These are phyloP conservation scores for Sambucus nigra DNA, from an alignment of 129 eudicot species.

Conservation along the genomic window DNA sequence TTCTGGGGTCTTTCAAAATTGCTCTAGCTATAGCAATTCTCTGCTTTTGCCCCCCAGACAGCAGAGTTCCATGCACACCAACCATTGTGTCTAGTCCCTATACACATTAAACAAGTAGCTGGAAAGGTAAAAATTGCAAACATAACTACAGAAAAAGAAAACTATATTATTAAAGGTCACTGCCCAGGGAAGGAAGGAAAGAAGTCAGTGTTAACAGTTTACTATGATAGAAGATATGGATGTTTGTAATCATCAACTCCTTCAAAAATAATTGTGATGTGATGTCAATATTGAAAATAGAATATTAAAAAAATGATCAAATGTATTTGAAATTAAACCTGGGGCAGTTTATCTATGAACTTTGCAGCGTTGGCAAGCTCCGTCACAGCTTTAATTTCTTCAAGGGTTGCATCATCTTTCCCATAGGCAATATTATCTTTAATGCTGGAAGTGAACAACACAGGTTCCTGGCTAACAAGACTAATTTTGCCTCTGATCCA, in stretches of 20 bases:
- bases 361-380: constrained; percentile 28
- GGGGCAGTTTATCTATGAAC: constrained; percentile 27
- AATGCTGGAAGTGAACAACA: constrained; percentile 20
- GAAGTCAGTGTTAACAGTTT: no score
- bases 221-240: no score
- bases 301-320: no score
- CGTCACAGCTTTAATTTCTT: constrained; percentile 22
- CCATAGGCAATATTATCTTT: constrained; percentile 30
- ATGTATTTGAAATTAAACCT: constrained; percentile 10
- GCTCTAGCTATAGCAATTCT: constrained; percentile 32
- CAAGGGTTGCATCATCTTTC: constrained; percentile 18
- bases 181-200: no score
- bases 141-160: no score
- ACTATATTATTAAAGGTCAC: no score
- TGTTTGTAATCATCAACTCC: no score
- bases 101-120: not conserved
- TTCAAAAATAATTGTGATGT: no score
- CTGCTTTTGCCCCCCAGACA: constrained; percentile 34
- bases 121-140: not conserved
- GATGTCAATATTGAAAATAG: no score
- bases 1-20: constrained; percentile 24
- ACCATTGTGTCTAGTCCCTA: constrained; percentile 30
- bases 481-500: constrained; percentile 31
- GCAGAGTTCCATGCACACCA: constrained; percentile 23
- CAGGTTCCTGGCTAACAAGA: constrained; percentile 30